These are phyloP conservation scores for Naganishia onofrii DNA, from an alignment of 768 basidiomycete species.

Conservation along the genomic window DNA sequence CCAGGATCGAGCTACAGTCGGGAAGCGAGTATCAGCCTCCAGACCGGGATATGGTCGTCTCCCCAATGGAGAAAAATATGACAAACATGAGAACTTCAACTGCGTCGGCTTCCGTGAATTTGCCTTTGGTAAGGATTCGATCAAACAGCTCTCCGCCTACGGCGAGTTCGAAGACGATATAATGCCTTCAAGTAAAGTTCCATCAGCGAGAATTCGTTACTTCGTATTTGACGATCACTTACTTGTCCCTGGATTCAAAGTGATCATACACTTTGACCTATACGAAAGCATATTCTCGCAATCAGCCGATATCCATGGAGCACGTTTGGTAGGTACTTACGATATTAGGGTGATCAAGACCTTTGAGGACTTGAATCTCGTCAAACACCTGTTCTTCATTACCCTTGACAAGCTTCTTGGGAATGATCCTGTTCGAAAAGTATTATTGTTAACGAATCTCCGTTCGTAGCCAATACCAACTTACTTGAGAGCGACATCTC, in stretches of 20 bases:
- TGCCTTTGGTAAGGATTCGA: slow-evolving; percentile 75
- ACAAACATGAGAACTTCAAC: slow-evolving; percentile 69
- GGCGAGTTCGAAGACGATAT: slow-evolving; percentile 91
- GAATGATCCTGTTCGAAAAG: slow-evolving; percentile 68
- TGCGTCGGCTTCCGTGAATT: slow-evolving; percentile 90
- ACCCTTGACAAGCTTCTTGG: slow-evolving; percentile 88
- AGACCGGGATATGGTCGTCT: background rate
- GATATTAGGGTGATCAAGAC: slow-evolving; percentile 85
- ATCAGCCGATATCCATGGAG: background rate
- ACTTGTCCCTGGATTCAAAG: slow-evolving; percentile 87
- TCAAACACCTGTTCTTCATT: slow-evolving; percentile 81
- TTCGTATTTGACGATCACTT: slow-evolving; percentile 12
- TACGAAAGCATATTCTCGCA: background rate
- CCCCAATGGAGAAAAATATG: background rate
- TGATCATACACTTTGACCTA: slow-evolving; percentile 84
- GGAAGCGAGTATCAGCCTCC: background rate
- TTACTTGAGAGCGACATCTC: slow-evolving; percentile 50
- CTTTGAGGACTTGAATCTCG: slow-evolving; percentile 90
- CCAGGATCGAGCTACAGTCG: slow-evolving; percentile 67
- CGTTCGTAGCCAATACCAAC: slow-evolving; percentile 7
- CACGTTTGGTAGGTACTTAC: slow-evolving; percentile 54
- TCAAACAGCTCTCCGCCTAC: slow-evolving; percentile 93
- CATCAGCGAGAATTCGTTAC: background rate
- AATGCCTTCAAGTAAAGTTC: slow-evolving; percentile 58
- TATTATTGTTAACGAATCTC: background rate